Evolutionary conservation across 2,329 filamentous ascomycete species (phyloP).

Genomic region (Trichothecium sympodiale): DNA sequence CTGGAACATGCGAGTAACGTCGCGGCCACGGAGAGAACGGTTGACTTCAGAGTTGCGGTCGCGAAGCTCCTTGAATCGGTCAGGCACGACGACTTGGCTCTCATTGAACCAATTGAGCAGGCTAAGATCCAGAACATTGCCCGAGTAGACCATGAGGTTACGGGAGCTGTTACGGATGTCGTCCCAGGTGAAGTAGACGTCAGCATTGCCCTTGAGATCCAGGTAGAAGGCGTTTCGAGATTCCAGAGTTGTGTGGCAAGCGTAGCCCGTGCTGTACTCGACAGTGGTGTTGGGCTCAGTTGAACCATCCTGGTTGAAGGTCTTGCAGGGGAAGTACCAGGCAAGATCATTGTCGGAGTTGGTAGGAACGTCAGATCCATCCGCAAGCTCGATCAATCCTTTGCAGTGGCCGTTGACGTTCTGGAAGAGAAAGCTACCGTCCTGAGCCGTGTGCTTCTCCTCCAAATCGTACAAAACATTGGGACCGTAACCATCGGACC

Average conservation of each 20-base stretch:
- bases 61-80: constrained; percentile 69
- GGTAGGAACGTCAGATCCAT: constrained; percentile 67
- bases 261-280: constrained; percentile 72
- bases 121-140: constrained; percentile 82
- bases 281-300: constrained; percentile 61
- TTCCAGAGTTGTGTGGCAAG: constrained; percentile 67
- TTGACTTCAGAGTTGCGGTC: constrained; percentile 51
- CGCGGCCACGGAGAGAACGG: constrained; percentile 62
- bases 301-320: constrained; percentile 91
- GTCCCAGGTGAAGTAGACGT: constrained; percentile 94
- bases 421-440: constrained; percentile 95
- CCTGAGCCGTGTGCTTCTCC: constrained; percentile 72
- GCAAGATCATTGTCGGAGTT: constrained; percentile 63
- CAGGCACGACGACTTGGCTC: constrained; percentile 63
- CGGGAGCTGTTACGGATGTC: constrained; percentile 82
- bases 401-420: constrained; percentile 98
- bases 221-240: constrained; percentile 68
- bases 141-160: constrained; percentile 90
- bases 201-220: constrained; percentile 55
- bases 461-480: constrained; percentile 86
- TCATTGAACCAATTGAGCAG: constrained; percentile 85
- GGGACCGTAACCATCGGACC: constrained; percentile 35
- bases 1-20: constrained; percentile 83
- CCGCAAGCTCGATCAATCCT: constrained; percentile 63
- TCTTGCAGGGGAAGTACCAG: constrained; percentile 93